A percentile compares a stretch with the other conserved stretches of the same genome.
These are phyloP conservation scores for Botrytis cinerea DNA, from an alignment of 2,329 filamentous ascomycete species.

Conservation along the genomic window DNA sequence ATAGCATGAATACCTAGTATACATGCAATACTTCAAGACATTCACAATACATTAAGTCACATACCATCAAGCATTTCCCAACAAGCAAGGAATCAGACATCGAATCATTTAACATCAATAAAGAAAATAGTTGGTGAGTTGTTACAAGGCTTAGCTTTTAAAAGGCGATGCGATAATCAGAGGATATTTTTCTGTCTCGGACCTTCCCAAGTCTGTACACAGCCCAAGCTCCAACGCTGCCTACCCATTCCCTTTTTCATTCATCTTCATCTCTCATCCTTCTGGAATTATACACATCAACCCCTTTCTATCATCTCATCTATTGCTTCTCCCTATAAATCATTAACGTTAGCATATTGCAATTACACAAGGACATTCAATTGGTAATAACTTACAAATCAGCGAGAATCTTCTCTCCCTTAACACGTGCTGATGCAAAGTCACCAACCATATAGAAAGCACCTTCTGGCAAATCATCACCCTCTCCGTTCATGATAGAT, in stretches of 20 bases:
- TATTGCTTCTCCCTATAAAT: conserved; percentile 29
- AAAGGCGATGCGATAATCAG: conserved; percentile 33
- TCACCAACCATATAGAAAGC: conserved; percentile 70
- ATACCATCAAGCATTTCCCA: background rate
- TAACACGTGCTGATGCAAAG: conserved; percentile 85
- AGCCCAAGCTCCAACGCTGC: conserved; percentile 29
- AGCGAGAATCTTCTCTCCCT: conserved; percentile 99
- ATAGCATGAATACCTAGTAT: background rate
- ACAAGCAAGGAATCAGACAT: background rate
- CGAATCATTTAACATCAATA: conserved; percentile 20
- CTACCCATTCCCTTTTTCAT: conserved; percentile 25
- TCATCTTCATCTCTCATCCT: conserved; percentile 33
- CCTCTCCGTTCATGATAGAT: conserved; percentile 80
- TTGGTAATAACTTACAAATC: conserved; percentile 57
- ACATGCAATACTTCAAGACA: background rate
- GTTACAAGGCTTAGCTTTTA: conserved; percentile 26
- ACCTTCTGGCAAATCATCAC: conserved; percentile 93
- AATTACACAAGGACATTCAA: background rate
- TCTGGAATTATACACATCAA: conserved; percentile 33
- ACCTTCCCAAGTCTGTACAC: conserved; percentile 34
- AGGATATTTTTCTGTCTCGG: conserved; percentile 29
- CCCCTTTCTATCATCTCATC: conserved; percentile 20
- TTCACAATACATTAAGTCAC: background rate
- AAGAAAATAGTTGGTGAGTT: conserved; percentile 25
- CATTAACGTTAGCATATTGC: background rate